These are phyloP conservation scores for Polychytrium aggregatum DNA, from an alignment of 192 early-diverging fungal genomes.

Conservation along the genomic window DNA sequence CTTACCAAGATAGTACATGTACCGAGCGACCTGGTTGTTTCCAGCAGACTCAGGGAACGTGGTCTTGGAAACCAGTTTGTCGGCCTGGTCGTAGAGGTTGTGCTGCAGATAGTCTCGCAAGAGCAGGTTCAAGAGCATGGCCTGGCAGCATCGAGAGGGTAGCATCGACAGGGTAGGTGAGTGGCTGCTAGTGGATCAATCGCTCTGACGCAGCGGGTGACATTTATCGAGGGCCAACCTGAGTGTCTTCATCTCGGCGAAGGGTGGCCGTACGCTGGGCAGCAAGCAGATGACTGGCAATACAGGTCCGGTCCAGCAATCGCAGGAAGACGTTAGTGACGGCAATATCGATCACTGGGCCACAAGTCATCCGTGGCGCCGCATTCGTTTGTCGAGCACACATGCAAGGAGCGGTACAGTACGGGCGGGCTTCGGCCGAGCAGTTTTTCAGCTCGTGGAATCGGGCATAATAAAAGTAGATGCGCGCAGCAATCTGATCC, in stretches of 20 bases:
- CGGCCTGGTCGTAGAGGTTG: conserved; percentile 96
- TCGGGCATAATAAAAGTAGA: conserved; percentile 90
- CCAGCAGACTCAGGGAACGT: conserved; percentile 77
- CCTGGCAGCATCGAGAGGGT: conserved; percentile 24
- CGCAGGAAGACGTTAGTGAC: background rate
- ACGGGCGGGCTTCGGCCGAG: conserved; percentile 67
- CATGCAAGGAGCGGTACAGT: background rate
- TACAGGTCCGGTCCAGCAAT: background rate
- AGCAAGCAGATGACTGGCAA: conserved; percentile 54
- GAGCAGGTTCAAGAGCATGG: conserved; percentile 80
- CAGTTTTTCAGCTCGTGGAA: conserved; percentile 70
- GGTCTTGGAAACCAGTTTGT: conserved; percentile 88
- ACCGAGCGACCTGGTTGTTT: conserved; percentile 88
- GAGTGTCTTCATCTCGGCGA: conserved; percentile 79
- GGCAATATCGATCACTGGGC: background rate
- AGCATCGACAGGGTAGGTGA: conserved; percentile 3
- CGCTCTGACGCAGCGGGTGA: background rate
- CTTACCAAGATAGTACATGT: conserved; percentile 86
- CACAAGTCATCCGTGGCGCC: background rate
- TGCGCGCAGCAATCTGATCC: conserved; percentile 77
- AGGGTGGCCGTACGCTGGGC: conserved; percentile 87
- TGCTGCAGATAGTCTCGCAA: conserved; percentile 87
- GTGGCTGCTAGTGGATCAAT: background rate
- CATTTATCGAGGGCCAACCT: conserved; percentile 26
- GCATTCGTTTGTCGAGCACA: background rate